Base-by-base conservation (phyloP, 73 alveolate genomes). In the Paramecium primaurelia region DNA sequence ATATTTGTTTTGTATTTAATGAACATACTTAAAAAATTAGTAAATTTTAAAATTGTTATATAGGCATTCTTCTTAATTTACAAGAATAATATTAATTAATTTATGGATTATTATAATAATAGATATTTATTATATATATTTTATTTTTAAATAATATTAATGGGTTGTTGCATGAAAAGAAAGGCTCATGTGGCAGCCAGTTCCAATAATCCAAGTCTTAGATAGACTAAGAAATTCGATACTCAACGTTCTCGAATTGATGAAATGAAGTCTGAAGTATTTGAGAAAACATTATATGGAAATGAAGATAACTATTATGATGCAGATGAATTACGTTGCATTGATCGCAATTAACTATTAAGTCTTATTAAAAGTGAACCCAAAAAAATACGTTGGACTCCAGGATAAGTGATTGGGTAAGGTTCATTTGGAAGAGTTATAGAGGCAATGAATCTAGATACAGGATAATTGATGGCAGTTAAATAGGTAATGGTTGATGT, bases 391-490 rank as follows among this genome's bases (percentile, higher is more conserved):
- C 45, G 92, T 37, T 89, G 94, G 94, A 12, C 68, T 20, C 51
- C 80, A 45, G 94, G 99, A 22, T 96, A 98, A 49, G 93, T 95
- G 36, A 93, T 98, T 25, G 99, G 99, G 2, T 91, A 92, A 60
- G 99, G 99, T 0, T 93, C 99, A n/a, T 98, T 95, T 94, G 99
- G 99, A 1, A 93, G 94, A 93, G 99, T 98, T 38, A 95, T 94
- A 84, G 95, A 96, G 93, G 98, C 97, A 36, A 86, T 98, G 92
- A 95, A 97, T 69, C 58, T 59, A 59, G 95, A 93, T 16, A 98
- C 96, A 40, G 99, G 99, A 0, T 68, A 94, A 58, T 86, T 94
- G 16, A 90, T 94, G 64, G 99, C 99, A 8, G 98, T 98, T 49
- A 96, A 96, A 86, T 54, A 92, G 16, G 95, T 96, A 9, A 77